Evolutionary conservation across 2,329 filamentous ascomycete genomes (phyloP).

Genomic region (Orbilia oligospora): DNA sequence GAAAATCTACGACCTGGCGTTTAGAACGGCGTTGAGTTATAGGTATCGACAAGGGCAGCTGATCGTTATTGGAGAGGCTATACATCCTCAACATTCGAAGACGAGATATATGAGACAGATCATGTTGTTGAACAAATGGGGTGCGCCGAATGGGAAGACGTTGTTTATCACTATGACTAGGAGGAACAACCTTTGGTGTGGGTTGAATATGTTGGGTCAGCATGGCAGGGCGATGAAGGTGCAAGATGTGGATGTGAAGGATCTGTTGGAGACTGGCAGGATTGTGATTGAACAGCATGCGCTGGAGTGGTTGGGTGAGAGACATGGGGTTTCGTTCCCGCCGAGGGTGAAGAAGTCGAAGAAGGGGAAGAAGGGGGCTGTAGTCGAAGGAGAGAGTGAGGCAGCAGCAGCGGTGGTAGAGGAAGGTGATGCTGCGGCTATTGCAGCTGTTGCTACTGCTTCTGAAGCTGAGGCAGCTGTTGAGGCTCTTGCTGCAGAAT

Average conservation of each 20-base stretch:
- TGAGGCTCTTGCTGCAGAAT: constrained; percentile 18
- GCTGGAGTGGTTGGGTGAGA: constrained; percentile 79
- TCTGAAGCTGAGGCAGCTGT: constrained; percentile 14
- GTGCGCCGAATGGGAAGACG: constrained; percentile 77
- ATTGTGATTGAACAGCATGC: constrained; percentile 88
- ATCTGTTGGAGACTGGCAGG: constrained; percentile 85
- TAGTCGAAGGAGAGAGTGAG: not conserved
- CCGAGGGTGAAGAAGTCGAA: constrained; percentile 38
- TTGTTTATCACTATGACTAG: constrained; percentile 79
- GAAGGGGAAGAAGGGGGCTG: constrained; percentile 1
- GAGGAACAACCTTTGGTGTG: constrained; percentile 76
- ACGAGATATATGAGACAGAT: constrained; percentile 77
- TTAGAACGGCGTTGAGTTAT: constrained; percentile 93
- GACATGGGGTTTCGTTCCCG: constrained; percentile 70
- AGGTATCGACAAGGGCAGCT: constrained; percentile 89
- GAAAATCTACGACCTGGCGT: constrained; percentile 96
- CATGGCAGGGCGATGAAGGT: constrained; percentile 79
- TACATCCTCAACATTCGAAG: constrained; percentile 78
- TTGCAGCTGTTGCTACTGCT: constrained; percentile 21
- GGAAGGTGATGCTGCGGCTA: constrained; percentile 13
- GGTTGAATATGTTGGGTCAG: constrained; percentile 75
- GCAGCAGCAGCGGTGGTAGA: not conserved
- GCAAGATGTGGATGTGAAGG: constrained; percentile 94
- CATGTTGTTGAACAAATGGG: constrained; percentile 79
- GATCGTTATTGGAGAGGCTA: constrained; percentile 83